Evolutionary conservation across 768 basidiomycete genomes (phyloP), one percentile per base, ranked within the genome.

Genomic region (Boletus tylopilopsis): DNA sequence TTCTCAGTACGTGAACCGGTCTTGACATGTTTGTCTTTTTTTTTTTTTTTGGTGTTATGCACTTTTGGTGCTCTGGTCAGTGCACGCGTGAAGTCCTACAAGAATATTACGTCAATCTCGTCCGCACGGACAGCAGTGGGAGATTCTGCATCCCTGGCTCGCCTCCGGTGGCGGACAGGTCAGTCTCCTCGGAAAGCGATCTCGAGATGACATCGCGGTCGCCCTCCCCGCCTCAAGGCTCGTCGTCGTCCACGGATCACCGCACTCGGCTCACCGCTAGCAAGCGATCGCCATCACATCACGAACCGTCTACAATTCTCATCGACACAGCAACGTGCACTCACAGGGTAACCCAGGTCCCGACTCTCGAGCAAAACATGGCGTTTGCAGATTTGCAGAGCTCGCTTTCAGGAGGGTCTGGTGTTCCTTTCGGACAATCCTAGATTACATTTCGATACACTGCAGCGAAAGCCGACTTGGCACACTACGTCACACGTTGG

Each of bases 71-170:
- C 42, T 36, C 30, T 42, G 35, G 49, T 55, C 46, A 96, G 94
- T 92, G 90, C 74, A 92, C 90, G 19, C 82, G 87, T 54, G 91
- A 94, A 59, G 77, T 90, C 58, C 80, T 96, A 35, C 90, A 96
- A 69, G 85, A 91, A 61, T 97, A 95, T 71, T 96, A 95, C 74
- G 76, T 89, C 72, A 95, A 90, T 65, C 87, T 97, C 63, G 87
- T 94, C 50, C 81, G 87, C 49, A 90, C 91, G 11, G 87, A 94
- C 66, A 86, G 81, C 66, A 71, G 71, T 21, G 82, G 80, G 53
- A 70, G 68, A 49, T 89, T 76, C 62, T 67, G 72, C 53, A 76
- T 86, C 60, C 67, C 67, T 29, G 79, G 80, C 19, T 62, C 73
- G 34, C 67, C 61, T 49, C 38, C 52, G 57, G n/a, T 51, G 36